Conservation (phyloP, 2,329 filamentous ascomycete genomes). For the Penicillium polonicum region DNA sequence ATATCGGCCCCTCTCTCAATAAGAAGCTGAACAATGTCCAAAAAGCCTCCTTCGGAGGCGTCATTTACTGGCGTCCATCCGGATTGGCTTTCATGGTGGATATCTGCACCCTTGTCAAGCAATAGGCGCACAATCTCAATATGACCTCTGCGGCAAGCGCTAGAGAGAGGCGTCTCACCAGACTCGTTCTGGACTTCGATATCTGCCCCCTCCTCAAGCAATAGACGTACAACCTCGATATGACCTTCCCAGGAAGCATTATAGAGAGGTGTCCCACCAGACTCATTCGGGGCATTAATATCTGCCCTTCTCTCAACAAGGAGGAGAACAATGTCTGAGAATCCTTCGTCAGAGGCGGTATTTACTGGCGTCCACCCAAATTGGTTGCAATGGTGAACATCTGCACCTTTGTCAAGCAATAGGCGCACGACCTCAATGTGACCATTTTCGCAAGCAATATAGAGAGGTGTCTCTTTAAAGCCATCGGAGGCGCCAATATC, state of each 20-base stretch:
- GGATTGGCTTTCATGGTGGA: too few relatives aligned
- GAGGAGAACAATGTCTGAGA: neutral
- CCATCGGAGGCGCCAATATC: neutral
- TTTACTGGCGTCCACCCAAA: neutral
- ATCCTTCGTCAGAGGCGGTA: neutral
- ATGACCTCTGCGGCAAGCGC: neutral
- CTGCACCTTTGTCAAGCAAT: neutral
- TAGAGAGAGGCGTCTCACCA: too few relatives aligned
- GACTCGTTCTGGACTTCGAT: neutral
- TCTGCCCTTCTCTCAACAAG: neutral
- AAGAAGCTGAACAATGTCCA: neutral
- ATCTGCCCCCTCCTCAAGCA: neutral
- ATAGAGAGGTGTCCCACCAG: too few relatives aligned
- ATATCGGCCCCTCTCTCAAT: neutral
- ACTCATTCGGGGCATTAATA: neutral
- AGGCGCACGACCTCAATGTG: neutral
- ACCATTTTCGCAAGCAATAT: neutral
- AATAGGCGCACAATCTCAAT: neutral
- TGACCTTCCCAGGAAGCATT: neutral
- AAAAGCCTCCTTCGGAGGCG: accelerated
- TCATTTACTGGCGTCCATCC: too few relatives aligned
- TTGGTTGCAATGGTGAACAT: neutral
- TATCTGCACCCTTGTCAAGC: too few relatives aligned
- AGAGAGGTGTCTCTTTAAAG: neutral
- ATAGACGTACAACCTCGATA: neutral